phyloP scores from a whole-genome alignment of 768 basidiomycete species.

The Trametes coccinea region DNA sequence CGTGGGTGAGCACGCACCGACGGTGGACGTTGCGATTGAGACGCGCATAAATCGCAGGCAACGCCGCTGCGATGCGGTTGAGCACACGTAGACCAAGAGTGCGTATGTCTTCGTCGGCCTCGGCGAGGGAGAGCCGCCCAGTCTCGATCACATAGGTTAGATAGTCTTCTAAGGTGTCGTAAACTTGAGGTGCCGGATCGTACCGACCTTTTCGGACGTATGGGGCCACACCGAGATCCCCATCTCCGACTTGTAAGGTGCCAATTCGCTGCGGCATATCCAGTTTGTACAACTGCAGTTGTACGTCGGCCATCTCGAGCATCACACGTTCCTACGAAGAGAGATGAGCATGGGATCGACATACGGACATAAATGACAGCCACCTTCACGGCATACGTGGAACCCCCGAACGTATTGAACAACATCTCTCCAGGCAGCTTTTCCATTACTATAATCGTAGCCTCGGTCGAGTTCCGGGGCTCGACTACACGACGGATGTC shows the following conservation, averaged over 20 bases:
- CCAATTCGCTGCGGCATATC: background rate
- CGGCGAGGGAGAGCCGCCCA: background rate
- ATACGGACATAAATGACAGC: background rate
- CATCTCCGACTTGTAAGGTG: background rate
- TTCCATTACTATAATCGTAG: background rate
- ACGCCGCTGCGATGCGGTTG: background rate
- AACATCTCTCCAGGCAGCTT: background rate
- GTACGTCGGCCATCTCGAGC: background rate
- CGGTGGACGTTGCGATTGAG: background rate
- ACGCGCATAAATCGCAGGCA: background rate
- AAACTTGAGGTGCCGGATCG: background rate
- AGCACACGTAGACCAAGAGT: background rate
- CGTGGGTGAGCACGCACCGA: conserved; percentile 21
- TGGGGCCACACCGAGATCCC: background rate
- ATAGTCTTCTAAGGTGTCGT: background rate
- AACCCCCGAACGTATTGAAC: background rate
- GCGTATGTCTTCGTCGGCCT: background rate
- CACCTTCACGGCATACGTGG: background rate
- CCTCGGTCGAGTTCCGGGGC: background rate
- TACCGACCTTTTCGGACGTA: background rate
- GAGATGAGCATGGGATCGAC: background rate
- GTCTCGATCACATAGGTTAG: background rate
- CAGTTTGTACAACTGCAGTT: background rate
- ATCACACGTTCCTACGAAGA: background rate
- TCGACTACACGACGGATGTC: background rate